These are phyloP conservation scores for Aspergillus sclerotioniger DNA, from an alignment of 495 filamentous ascomycete species.

Conservation along the genomic window DNA sequence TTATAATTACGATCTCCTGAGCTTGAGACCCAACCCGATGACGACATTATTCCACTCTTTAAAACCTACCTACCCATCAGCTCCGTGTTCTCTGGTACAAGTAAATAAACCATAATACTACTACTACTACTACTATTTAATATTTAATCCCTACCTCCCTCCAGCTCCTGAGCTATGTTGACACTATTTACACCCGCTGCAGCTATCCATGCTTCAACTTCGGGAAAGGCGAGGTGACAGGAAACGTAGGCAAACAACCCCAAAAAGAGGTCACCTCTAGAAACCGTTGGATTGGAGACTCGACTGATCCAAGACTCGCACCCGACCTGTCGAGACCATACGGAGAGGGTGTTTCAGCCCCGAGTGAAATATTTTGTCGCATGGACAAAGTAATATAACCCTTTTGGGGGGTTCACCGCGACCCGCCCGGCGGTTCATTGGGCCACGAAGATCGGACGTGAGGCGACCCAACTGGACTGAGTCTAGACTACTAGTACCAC, in stretches of 20 bases:
- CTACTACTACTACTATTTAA: too few species aligned
- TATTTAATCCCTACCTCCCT: background rate
- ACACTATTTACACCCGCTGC: background rate
- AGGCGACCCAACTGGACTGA: background rate
- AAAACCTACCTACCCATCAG: background rate
- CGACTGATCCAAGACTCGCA: background rate
- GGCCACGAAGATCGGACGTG: constrained; percentile 4
- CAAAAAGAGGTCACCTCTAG: background rate
- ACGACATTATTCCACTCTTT: background rate
- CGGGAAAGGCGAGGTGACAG: constrained; percentile 6
- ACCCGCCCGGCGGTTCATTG: constrained; percentile 1
- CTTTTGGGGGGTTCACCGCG: background rate
- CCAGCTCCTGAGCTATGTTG: constrained; percentile 1
- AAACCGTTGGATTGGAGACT: background rate
- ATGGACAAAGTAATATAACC: constrained; percentile 1
- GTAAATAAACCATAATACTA: too few species aligned
- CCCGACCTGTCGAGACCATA: background rate
- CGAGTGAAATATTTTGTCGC: background rate
- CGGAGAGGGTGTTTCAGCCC: background rate
- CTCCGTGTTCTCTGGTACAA: background rate
- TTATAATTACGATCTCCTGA: background rate
- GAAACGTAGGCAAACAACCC: constrained; percentile 1
- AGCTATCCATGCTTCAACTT: constrained; percentile 1
- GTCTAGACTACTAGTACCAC: constrained; percentile 3
- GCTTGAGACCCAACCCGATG: background rate